These are phyloP conservation scores for Entrophospora sp. DNA, from an alignment of 192 early-diverging fungal species.

Conservation along the genomic window DNA sequence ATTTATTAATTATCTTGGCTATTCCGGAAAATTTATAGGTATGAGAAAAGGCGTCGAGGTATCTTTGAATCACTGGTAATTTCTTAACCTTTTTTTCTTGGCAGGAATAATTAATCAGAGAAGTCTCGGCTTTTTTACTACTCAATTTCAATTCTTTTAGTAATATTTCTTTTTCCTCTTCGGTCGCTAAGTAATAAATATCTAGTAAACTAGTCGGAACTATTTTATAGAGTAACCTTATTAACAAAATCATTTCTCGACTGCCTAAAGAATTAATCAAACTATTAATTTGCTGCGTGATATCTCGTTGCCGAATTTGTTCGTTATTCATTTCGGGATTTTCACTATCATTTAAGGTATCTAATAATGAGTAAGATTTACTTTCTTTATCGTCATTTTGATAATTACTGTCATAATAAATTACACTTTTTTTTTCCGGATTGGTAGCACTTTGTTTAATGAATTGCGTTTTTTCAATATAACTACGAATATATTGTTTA, in stretches of 20 bases:
- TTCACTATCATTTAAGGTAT: background rate
- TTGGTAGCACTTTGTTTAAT: background rate
- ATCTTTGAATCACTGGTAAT: background rate
- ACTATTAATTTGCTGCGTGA: background rate
- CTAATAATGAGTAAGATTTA: background rate
- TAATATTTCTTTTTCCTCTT: constrained; percentile 3
- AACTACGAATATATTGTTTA: constrained; percentile 4
- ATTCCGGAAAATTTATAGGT: background rate
- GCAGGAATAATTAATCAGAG: background rate
- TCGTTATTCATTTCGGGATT: background rate
- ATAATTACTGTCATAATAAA: constrained; percentile 12
- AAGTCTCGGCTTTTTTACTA: background rate
- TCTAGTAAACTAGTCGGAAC: background rate
- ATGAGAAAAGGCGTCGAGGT: background rate
- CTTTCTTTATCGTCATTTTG: constrained; percentile 3
- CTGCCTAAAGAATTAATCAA: background rate
- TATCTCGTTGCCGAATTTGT: background rate
- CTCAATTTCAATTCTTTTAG: background rate
- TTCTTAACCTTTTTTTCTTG: background rate
- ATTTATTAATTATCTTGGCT: background rate
- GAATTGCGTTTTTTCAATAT: background rate
- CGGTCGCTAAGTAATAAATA: background rate
- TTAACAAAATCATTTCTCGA: background rate
- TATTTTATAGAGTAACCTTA: background rate
- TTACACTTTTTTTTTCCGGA: background rate